A percentile compares a stretch with the other conserved stretches of the same genome.
phyloP scores from a whole-genome alignment of 768 basidiomycete species.

The Tylopilus vinaceipallidus region DNA sequence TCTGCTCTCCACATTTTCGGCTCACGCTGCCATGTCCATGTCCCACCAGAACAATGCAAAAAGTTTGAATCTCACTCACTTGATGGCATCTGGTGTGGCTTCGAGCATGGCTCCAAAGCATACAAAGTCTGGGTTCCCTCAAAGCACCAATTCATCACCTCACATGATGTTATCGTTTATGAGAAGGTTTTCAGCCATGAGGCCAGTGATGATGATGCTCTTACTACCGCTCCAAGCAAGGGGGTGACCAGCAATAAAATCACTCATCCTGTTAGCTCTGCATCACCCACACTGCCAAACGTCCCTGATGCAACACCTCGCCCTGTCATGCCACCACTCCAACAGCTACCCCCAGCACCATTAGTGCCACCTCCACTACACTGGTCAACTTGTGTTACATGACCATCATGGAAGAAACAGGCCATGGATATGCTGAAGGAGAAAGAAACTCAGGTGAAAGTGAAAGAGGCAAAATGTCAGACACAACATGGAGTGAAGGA shows the following conservation, averaged over 20 bases:
- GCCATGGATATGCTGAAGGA: too few relatives aligned
- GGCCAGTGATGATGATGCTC: not conserved
- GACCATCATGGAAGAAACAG: too few relatives aligned
- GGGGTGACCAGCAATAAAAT: too few relatives aligned
- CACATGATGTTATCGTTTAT: not conserved
- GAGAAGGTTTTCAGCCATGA: not conserved
- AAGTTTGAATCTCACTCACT: constrained; percentile 12
- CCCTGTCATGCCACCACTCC: too few relatives aligned
- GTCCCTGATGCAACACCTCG: too few relatives aligned
- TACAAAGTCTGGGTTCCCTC: constrained; percentile 2
- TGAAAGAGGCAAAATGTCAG: too few relatives aligned
- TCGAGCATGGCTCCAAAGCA: not conserved
- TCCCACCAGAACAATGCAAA: not conserved
- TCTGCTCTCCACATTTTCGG: constrained; percentile 23
- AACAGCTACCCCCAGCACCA: too few relatives aligned
- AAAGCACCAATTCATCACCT: constrained; percentile 1
- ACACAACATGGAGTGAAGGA: too few relatives aligned
- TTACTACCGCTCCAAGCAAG: not conserved
- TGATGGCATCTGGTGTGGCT: constrained; percentile 1
- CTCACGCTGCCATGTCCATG: constrained; percentile 4
- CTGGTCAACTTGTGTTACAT: too few relatives aligned
- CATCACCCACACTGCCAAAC: not conserved
- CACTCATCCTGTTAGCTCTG: too few relatives aligned
- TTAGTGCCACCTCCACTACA: too few relatives aligned
- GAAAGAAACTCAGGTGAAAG: too few relatives aligned